These are phyloP conservation scores for Pistacia vera DNA, from an alignment of 345 rosid genomes.

Conservation along the genomic window DNA sequence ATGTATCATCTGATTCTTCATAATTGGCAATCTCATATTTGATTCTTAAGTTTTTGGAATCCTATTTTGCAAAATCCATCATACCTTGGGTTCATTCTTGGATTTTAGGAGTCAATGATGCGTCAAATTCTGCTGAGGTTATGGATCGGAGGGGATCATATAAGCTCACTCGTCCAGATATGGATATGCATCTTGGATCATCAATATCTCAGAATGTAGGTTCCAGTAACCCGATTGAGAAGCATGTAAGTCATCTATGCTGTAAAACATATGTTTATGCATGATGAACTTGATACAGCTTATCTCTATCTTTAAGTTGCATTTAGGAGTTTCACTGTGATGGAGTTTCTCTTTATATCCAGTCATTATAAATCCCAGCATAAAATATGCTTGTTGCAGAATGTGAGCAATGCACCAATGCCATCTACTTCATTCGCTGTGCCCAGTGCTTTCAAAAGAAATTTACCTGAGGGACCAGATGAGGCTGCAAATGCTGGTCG, in stretches of 20 bases:
- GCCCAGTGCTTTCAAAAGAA: constrained; percentile 24
- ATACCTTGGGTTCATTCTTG: constrained; percentile 6
- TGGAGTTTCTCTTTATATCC: not conserved
- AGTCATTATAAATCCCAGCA: not conserved
- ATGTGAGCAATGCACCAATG: constrained; percentile 21
- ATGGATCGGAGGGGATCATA: constrained; percentile 22
- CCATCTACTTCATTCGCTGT: constrained; percentile 32
- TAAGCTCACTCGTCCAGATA: constrained; percentile 23
- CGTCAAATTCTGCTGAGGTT: constrained; percentile 28
- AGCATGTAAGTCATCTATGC: constrained; percentile 27
- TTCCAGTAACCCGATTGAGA: constrained; percentile 17
- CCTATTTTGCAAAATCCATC: not conserved
- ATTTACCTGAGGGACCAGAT: constrained; percentile 25
- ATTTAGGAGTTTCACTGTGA: constrained; percentile 1
- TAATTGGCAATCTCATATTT: not conserved
- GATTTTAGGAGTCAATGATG: constrained; percentile 28
- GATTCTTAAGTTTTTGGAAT: not conserved
- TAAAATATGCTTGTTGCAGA: constrained; percentile 27
- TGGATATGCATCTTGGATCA: constrained; percentile 24
- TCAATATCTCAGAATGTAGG: constrained; percentile 22
- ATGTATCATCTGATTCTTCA: not conserved
- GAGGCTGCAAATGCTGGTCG: constrained; percentile 26
- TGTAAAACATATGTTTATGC: not conserved
- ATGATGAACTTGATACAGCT: no score
- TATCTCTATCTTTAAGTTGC: not conserved